Conservation (phyloP, 352 stramenopile genomes). For the Plasmopara muralis region DNA sequence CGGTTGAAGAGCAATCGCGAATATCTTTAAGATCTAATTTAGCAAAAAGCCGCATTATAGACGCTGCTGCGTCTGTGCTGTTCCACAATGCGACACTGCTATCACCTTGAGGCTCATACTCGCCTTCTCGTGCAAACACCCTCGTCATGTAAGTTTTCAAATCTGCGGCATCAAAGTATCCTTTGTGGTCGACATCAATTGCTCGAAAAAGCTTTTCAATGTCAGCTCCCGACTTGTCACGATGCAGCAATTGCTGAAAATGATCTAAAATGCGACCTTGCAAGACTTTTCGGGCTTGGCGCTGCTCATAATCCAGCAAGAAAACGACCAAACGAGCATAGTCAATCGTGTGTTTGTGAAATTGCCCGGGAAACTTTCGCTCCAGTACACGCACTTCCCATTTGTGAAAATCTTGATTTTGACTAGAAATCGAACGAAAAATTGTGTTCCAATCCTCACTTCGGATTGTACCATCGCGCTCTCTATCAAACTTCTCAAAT, state of each 20-base stretch:
- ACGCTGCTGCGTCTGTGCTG: slow-evolving; percentile 14
- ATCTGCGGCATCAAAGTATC: slow-evolving; percentile 35
- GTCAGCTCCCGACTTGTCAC: slow-evolving; percentile 20
- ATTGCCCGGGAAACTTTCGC: slow-evolving; percentile 22
- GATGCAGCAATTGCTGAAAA: slow-evolving; percentile 17
- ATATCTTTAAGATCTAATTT: not conserved
- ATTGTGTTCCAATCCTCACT: slow-evolving; percentile 42
- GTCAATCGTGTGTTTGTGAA: slow-evolving; percentile 22
- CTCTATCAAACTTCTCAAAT: slow-evolving; percentile 45
- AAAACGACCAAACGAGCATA: slow-evolving; percentile 45
- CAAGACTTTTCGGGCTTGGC: slow-evolving; percentile 14
- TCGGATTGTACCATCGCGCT: slow-evolving; percentile 28
- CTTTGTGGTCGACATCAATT: slow-evolving; percentile 38
- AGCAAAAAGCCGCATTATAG: slow-evolving; percentile 13
- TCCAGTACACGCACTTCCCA: slow-evolving; percentile 43
- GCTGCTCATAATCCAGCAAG: slow-evolving; percentile 39
- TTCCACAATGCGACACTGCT: slow-evolving; percentile 5
- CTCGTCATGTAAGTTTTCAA: slow-evolving; percentile 18
- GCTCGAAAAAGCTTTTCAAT: slow-evolving; percentile 29
- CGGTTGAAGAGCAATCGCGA: not conserved
- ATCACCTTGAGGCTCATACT: not conserved
- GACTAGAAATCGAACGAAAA: slow-evolving; percentile 25
- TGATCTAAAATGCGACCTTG: slow-evolving; percentile 16
- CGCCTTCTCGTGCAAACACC: not conserved
- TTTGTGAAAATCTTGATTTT: slow-evolving; percentile 12